These are phyloP conservation scores for Papilionanthe hybrid DNA, from an alignment of 116 monocot genomes.

Conservation along the genomic window DNA sequence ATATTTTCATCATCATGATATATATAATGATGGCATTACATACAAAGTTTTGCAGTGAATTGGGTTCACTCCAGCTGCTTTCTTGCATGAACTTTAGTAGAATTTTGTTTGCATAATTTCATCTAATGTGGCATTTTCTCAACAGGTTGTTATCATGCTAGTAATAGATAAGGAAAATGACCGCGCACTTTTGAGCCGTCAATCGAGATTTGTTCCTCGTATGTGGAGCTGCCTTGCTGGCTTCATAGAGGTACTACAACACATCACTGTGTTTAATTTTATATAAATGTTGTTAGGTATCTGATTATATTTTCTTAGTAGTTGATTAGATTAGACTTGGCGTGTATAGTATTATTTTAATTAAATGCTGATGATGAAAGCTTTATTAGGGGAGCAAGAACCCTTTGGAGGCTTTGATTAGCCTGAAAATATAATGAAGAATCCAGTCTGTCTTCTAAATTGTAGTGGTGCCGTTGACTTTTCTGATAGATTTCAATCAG, in stretches of 20 bases:
- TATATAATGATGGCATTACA: not conserved
- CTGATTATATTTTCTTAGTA: not conserved
- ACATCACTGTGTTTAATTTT: not conserved
- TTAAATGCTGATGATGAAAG: not conserved
- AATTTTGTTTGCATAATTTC: not conserved
- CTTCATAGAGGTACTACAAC: conserved; percentile 63
- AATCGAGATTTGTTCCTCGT: conserved; percentile 87
- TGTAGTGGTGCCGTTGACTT: too few relatives aligned
- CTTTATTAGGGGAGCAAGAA: not conserved
- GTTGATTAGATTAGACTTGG: not conserved
- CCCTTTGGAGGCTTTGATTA: not conserved
- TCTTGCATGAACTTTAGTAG: not conserved
- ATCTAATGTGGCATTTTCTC: not conserved
- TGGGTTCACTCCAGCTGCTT: not conserved
- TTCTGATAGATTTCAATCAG: not conserved
- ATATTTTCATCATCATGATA: not conserved
- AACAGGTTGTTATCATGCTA: conserved; percentile 94
- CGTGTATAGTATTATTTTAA: conserved; percentile 2
- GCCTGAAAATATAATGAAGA: not conserved
- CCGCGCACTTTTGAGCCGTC: conserved; percentile 78
- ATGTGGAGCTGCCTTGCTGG: conserved; percentile 99
- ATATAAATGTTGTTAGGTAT: not conserved
- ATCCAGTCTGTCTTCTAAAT: not conserved
- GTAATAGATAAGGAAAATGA: conserved; percentile 90
- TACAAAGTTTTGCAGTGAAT: not conserved